Evolutionary conservation across 1,284 basidiomycete species (phyloP).

Genomic region (Boletus holoroseus): DNA sequence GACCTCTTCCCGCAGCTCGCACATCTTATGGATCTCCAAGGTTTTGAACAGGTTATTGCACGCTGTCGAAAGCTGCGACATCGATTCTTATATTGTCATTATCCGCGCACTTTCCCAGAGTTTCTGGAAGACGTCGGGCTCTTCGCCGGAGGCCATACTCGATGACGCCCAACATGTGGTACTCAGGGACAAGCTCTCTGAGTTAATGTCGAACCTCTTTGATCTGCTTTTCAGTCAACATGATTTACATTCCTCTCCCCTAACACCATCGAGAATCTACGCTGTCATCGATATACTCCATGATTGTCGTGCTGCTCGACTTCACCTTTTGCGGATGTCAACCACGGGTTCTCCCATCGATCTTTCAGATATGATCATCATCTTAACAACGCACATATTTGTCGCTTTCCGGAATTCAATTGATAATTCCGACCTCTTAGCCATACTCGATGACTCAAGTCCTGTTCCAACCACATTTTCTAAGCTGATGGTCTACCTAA

Average conservation of each 20-base stretch:
- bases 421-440: conserved; percentile 2
- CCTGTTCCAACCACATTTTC: conserved; percentile 35
- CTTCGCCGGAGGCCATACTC: neutral
- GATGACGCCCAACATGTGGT: conserved; percentile 1
- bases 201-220: conserved; percentile 25
- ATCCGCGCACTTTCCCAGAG: conserved; percentile 12
- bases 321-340: conserved; percentile 17
- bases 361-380: conserved; percentile 30
- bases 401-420: conserved; percentile 16
- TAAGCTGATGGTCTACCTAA: conserved; percentile 23
- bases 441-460: conserved; percentile 25
- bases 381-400: conserved; percentile 30
- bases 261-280: conserved; percentile 6
- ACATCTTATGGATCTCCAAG: conserved; percentile 38
- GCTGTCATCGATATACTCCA: conserved; percentile 21
- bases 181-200: conserved; percentile 22
- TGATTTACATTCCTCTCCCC: neutral
- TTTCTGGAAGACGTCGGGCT: conserved; percentile 10
- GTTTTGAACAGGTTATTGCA: conserved; percentile 35
- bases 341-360: conserved; percentile 9
- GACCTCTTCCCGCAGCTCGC: conserved; percentile 5
- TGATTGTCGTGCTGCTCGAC: conserved; percentile 16
- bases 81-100: conserved; percentile 24
- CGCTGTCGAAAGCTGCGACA: conserved; percentile 18
- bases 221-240: conserved; percentile 20